These are phyloP conservation scores for Cercospora berteroae DNA, from an alignment of 2,329 filamentous ascomycete genomes.

Conservation along the genomic window DNA sequence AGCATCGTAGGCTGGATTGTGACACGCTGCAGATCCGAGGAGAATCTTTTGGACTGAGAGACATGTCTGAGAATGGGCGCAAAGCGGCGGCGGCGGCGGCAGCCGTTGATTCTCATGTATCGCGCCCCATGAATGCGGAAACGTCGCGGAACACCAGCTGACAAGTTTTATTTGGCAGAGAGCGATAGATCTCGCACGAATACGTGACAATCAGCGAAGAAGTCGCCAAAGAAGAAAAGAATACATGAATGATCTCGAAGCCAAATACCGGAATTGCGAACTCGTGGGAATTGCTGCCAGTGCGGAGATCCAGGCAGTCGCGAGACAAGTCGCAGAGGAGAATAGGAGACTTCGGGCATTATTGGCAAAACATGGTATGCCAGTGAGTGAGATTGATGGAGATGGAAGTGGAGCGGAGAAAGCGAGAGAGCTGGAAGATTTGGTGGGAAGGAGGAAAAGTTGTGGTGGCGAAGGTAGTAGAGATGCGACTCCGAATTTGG, in stretches of 20 bases:
- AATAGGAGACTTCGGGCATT: constrained; percentile 63
- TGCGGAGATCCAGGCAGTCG: constrained; percentile 69
- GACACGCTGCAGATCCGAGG: background rate
- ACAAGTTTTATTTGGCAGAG: constrained; percentile 1
- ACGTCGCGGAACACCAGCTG: background rate
- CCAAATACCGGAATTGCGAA: constrained; percentile 62
- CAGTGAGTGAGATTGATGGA: constrained; percentile 52
- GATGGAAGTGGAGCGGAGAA: background rate
- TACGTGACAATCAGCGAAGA: constrained; percentile 73
- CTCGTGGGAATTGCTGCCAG: constrained; percentile 65
- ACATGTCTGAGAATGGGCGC: background rate
- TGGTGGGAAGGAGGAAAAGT: constrained; percentile 3
- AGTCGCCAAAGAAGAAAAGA: constrained; percentile 73
- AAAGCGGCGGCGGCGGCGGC: background rate
- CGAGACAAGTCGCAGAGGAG: constrained; percentile 66
- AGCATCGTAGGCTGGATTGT: background rate
- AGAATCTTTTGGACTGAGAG: background rate
- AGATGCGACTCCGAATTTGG: background rate
- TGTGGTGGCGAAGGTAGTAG: background rate
- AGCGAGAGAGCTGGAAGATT: background rate
- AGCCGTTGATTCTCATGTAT: background rate
- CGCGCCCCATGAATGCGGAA: background rate
- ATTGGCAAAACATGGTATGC: constrained; percentile 57
- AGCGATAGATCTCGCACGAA: constrained; percentile 51
- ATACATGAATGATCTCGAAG: constrained; percentile 68